These are phyloP conservation scores for Stachybotrys elegans DNA, from an alignment of 2,329 filamentous ascomycete genomes.

Conservation along the genomic window DNA sequence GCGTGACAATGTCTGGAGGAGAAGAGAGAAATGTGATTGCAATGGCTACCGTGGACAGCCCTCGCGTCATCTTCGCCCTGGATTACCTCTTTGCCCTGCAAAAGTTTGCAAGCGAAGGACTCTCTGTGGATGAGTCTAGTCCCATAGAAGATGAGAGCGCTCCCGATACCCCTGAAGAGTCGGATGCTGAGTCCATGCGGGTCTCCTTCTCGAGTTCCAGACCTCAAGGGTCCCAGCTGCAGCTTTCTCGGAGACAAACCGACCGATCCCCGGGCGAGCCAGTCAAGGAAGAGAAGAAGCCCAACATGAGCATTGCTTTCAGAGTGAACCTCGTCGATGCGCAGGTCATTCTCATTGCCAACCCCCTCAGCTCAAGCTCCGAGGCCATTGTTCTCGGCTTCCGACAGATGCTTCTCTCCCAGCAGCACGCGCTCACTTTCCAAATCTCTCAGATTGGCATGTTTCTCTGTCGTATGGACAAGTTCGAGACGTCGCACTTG, in stretches of 20 bases:
- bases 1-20: slow-evolving; percentile 84
- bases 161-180: slow-evolving; percentile 52
- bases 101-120: slow-evolving; percentile 69
- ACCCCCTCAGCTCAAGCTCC: slow-evolving; percentile 81
- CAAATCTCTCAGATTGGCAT: slow-evolving; percentile 94
- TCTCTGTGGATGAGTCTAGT: slow-evolving; percentile 54
- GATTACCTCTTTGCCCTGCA: slow-evolving; percentile 93
- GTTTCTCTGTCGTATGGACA: slow-evolving; percentile 98
- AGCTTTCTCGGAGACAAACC: slow-evolving; percentile 19
- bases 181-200: slow-evolving; percentile 54
- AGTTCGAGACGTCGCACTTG: slow-evolving; percentile 83
- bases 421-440: slow-evolving; percentile 89
- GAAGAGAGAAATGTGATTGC: slow-evolving; percentile 78
- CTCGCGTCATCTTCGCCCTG: slow-evolving; percentile 87
- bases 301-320: slow-evolving; percentile 72
- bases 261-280: slow-evolving; percentile 11
- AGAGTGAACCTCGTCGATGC: slow-evolving; percentile 93
- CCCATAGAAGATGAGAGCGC: slow-evolving; percentile 47
- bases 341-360: slow-evolving; percentile 93
- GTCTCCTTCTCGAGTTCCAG: slow-evolving; percentile 34
- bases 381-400: slow-evolving; percentile 95
- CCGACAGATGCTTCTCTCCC: slow-evolving; percentile 86
- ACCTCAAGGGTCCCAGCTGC: slow-evolving; percentile 24
- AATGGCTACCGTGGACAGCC: slow-evolving; percentile 91
- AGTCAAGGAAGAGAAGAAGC: slow-evolving; percentile 13